Percentiles rank a stretch among this genome's conserved stretches.
Evolutionary conservation across 2,329 filamentous ascomycete genomes (phyloP).

Genomic region (Pseudocercospora vitis): DNA sequence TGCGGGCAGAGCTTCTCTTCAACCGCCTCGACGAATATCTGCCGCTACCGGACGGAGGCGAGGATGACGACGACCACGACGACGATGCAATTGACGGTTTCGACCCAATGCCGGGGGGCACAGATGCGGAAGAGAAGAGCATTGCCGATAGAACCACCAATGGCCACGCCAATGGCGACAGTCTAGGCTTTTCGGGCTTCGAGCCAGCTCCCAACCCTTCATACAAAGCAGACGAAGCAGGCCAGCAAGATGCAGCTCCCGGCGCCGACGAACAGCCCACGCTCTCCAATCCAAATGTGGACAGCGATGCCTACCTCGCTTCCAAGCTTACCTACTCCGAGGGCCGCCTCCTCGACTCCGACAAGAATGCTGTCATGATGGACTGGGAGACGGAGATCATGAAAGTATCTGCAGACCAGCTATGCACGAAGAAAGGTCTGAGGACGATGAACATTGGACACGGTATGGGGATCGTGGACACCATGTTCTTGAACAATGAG

Average conservation of each 20-base stretch:
- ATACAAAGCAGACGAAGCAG: conserved; percentile 31
- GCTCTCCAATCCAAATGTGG: conserved; percentile 41
- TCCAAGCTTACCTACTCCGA: conserved; percentile 51
- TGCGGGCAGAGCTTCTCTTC: conserved; percentile 84
- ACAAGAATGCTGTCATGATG: conserved; percentile 56
- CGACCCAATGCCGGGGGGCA: conserved; percentile 32
- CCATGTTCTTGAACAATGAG: conserved; percentile 46
- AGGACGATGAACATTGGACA: conserved; percentile 53
- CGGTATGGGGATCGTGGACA: conserved; percentile 54
- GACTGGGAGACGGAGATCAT: conserved; percentile 54
- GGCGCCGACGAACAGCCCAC: conserved; percentile 26
- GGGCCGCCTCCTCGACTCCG: conserved; percentile 49
- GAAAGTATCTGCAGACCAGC: conserved; percentile 46
- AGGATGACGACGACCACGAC: conserved; percentile 48
- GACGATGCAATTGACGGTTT: conserved; percentile 39
- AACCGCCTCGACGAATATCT: conserved; percentile 81
- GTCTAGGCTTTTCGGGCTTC: conserved; percentile 31
- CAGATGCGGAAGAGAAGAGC: conserved; percentile 13
- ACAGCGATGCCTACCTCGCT: conserved; percentile 51
- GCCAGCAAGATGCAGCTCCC: conserved; percentile 28
- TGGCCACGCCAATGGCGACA: conserved; percentile 26
- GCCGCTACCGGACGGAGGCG: conserved; percentile 55
- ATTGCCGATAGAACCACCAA: conserved; percentile 24
- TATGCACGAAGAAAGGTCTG: conserved; percentile 42
- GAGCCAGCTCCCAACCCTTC: conserved; percentile 38